Evolutionary conservation across 176 grass and related monocot species (phyloP).

Genomic region (Ampelocalamus luodianensis): DNA sequence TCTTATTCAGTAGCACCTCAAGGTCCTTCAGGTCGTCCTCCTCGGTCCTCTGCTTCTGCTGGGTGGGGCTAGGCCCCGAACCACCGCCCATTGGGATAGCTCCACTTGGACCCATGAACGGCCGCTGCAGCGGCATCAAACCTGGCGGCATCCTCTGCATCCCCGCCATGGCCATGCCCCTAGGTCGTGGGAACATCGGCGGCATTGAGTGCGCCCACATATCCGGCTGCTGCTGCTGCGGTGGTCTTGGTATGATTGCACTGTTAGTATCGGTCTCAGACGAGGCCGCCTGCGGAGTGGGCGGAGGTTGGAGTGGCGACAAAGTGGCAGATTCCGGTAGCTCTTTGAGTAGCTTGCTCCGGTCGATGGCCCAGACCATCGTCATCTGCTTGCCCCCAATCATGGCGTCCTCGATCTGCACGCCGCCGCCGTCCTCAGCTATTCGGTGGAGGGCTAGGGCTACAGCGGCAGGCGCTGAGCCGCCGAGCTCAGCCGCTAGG

Average conservation of each 20-base stretch:
- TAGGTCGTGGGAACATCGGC: slow-evolving; percentile 73
- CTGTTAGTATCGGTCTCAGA: slow-evolving; percentile 45
- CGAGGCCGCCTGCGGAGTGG: slow-evolving; percentile 21
- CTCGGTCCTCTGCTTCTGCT: slow-evolving; percentile 69
- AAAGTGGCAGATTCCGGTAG: slow-evolving; percentile 69
- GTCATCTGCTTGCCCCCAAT: slow-evolving; percentile 81
- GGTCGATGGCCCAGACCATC: slow-evolving; percentile 94
- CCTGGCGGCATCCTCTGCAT: slow-evolving; percentile 70
- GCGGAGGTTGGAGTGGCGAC: slow-evolving; percentile 45
- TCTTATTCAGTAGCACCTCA: slow-evolving; percentile 81
- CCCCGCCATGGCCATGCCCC: slow-evolving; percentile 60
- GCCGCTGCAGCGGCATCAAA: slow-evolving; percentile 66
- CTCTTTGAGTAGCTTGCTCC: slow-evolving; percentile 93
- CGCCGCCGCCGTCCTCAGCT: slow-evolving; percentile 72
- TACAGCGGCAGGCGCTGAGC: slow-evolving; percentile 61
- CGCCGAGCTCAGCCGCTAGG: slow-evolving; percentile 70
- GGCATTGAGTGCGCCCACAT: slow-evolving; percentile 83
- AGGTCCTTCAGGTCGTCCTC: slow-evolving; percentile 96
- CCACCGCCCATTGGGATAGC: slow-evolving; percentile 47
- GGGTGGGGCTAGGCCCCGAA: slow-evolving; percentile 30
- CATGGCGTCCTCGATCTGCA: slow-evolving; percentile 84
- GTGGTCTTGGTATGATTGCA: slow-evolving; percentile 57
- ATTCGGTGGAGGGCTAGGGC: slow-evolving; percentile 79
- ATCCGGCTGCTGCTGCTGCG: slow-evolving; percentile 51
- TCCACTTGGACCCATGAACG: slow-evolving; percentile 56